Evolutionary conservation across 106 monocot species (phyloP).

Genomic region (Cymbidium sinense): DNA sequence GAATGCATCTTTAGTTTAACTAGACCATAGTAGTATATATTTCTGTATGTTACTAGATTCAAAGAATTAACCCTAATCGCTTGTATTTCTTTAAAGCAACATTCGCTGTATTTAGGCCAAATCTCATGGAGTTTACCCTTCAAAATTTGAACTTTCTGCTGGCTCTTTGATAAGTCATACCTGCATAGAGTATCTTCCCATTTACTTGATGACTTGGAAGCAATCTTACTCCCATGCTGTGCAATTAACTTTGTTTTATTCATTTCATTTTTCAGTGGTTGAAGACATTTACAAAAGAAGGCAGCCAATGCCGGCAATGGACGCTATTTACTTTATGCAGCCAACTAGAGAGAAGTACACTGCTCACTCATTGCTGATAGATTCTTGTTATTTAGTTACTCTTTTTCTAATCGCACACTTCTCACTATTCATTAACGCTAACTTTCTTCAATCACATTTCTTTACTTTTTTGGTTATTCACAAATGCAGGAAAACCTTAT

Average conservation of each 20-base stretch:
- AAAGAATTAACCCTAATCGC: neutral
- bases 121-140: neutral
- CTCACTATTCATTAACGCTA: neutral
- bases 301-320: slow-evolving; percentile 91
- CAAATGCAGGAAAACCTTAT: neutral
- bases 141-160: neutral
- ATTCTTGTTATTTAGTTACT: neutral
- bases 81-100: neutral
- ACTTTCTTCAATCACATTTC: neutral
- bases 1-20: neutral
- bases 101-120: neutral
- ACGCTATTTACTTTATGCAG: slow-evolving; percentile 96
- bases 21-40: neutral
- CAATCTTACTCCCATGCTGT: neutral
- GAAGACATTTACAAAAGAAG: slow-evolving; percentile 91
- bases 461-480: neutral
- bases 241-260: slow-evolving; percentile 1
- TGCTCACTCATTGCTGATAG: slow-evolving; percentile 5
- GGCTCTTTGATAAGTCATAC: neutral
- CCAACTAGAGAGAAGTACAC: slow-evolving; percentile 90
- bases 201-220: neutral
- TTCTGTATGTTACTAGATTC: neutral
- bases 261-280: slow-evolving; percentile 59
- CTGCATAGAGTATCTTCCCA: neutral
- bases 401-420: neutral